Evolutionary conservation across 768 basidiomycete species (phyloP).

Genomic region (Tricholoma bakamatsutake): DNA sequence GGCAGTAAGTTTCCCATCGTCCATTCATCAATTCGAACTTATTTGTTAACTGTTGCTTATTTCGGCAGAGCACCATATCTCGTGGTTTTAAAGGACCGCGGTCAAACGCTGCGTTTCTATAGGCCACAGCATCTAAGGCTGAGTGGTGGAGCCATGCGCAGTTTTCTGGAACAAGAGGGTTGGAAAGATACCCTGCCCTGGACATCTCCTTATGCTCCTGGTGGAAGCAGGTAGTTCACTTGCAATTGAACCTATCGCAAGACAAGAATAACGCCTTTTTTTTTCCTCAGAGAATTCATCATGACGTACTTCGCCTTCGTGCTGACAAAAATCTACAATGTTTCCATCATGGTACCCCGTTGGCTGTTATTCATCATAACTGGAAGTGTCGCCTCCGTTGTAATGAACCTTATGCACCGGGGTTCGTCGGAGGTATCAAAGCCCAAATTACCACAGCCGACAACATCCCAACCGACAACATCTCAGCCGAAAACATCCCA

Average conservation of each 20-base stretch:
- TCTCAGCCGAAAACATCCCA: not conserved
- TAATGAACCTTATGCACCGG: slow-evolving; percentile 61
- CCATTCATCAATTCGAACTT: not conserved
- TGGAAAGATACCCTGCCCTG: slow-evolving; percentile 66
- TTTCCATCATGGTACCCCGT: slow-evolving; percentile 52
- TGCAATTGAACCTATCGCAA: not conserved
- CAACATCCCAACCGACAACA: not conserved
- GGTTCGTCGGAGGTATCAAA: slow-evolving; percentile 6
- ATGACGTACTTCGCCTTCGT: slow-evolving; percentile 52
- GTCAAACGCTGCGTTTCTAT: slow-evolving; percentile 79
- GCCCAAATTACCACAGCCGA: not conserved
- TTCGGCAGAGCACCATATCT: slow-evolving; percentile 64
- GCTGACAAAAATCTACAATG: slow-evolving; percentile 47
- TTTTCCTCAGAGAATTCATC: slow-evolving; percentile 52
- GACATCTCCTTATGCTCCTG: slow-evolving; percentile 65
- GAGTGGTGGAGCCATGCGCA: slow-evolving; percentile 51
- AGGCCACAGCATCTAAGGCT: slow-evolving; percentile 57
- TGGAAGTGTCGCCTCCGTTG: slow-evolving; percentile 58
- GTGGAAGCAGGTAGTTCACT: slow-evolving; percentile 56
- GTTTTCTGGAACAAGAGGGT: slow-evolving; percentile 58
- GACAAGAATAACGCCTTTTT: not conserved
- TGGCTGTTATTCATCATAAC: slow-evolving; percentile 66
- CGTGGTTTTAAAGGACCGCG: slow-evolving; percentile 65
- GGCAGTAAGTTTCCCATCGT: slow-evolving; percentile 52
- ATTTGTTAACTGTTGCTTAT: slow-evolving; percentile 4